A percentile compares a stretch with the other conserved stretches of the same genome.
phyloP scores from a whole-genome alignment of 106 monocot genomes.

The Phalaenopsis equestris region DNA sequence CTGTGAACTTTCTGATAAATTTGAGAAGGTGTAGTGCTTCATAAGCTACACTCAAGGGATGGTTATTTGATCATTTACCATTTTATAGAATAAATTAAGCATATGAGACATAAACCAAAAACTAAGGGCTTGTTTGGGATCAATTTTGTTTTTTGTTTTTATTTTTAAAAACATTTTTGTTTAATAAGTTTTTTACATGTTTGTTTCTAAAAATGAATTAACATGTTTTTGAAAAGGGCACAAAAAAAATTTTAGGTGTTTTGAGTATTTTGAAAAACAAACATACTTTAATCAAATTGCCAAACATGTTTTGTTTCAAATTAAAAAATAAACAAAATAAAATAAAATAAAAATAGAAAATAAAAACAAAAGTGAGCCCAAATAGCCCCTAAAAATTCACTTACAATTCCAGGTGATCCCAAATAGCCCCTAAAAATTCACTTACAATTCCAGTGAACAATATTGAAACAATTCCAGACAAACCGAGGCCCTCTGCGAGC shows the following conservation, averaged over 20 bases:
- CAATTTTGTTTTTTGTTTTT: no score
- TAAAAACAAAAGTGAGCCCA: slow-evolving; percentile 5
- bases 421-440: slow-evolving; percentile 2
- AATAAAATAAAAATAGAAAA: no score
- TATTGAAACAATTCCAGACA: slow-evolving; percentile 98
- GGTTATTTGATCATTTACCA: neutral
- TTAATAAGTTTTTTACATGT: no score
- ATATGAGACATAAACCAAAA: neutral
- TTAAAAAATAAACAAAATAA: no score
- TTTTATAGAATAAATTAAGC: neutral
- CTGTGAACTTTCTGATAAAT: slow-evolving; percentile 91
- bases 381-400: slow-evolving; percentile 31
- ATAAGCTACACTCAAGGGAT: slow-evolving; percentile 55
- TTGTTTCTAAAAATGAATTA: no score
- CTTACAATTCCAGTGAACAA: slow-evolving; percentile 98
- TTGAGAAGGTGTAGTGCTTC: slow-evolving; percentile 93
- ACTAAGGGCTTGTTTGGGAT: neutral
- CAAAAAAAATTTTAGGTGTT: no score
- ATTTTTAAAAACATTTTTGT: no score
- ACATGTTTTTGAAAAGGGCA: no score
- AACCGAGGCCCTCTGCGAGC: slow-evolving; percentile 91
- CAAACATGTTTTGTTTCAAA: no score
- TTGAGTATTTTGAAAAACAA: no score
- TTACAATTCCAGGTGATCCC: slow-evolving; percentile 69
- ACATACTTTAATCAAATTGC: no score